phyloP scores from a whole-genome alignment of 2,329 filamentous ascomycete genomes.

The Drechslerella dactyloides region DNA sequence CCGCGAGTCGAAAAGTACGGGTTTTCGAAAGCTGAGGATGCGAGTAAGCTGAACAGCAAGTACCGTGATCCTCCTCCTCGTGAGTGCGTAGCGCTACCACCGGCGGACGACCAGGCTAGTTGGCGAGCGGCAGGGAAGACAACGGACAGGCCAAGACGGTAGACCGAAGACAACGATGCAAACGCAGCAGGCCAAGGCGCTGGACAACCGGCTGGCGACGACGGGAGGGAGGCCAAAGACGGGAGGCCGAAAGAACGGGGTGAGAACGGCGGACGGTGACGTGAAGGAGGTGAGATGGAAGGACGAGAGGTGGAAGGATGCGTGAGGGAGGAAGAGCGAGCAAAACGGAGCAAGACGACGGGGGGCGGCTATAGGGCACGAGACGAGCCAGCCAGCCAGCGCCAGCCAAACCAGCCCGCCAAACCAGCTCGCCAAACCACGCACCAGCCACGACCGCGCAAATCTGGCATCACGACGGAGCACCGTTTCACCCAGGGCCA shows the following conservation, averaged over 20 bases:
- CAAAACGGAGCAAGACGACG: conserved; percentile 6
- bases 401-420: neutral
- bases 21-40: neutral
- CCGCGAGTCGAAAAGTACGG: neutral
- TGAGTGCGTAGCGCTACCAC: neutral
- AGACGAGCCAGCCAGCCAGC: conserved; percentile 1
- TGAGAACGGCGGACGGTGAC: conserved; percentile 38
- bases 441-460: no score
- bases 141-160: conserved; percentile 4
- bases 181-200: conserved; percentile 25
- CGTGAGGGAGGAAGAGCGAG: conserved; percentile 3
- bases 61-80: neutral
- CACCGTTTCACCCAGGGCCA: neutral
- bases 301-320: neutral
- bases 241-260: conserved; percentile 30
- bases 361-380: neutral
- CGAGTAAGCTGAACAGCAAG: neutral
- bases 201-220: conserved; percentile 40
- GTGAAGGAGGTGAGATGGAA: conserved; percentile 4
- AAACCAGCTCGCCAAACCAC: neutral
- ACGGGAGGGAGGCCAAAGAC: conserved; percentile 24
- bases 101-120: conserved; percentile 33
- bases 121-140: conserved; percentile 18
- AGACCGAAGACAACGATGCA: conserved; percentile 8
- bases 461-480: no score